Percentiles rank a stretch among this genome's conserved stretches.
phyloP scores from a whole-genome alignment of 2,329 filamentous ascomycete genomes.

The Colletotrichum spaethianum region DNA sequence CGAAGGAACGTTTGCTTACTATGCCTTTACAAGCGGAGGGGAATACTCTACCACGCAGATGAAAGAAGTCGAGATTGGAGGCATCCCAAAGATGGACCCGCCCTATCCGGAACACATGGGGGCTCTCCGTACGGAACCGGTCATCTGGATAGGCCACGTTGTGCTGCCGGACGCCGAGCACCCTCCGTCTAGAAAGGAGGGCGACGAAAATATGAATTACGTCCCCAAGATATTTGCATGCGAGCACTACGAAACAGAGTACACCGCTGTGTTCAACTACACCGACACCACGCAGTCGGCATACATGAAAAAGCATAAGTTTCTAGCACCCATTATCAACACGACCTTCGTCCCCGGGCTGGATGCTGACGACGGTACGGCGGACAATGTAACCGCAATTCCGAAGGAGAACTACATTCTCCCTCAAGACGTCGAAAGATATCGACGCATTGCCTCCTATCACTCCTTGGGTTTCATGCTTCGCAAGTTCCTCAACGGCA shows the following conservation, averaged over 20 bases:
- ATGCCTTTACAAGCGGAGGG: slow-evolving; percentile 46
- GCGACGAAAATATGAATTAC: slow-evolving; percentile 46
- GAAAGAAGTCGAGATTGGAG: slow-evolving; percentile 46
- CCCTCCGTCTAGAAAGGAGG: slow-evolving; percentile 41
- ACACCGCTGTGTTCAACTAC: slow-evolving; percentile 50
- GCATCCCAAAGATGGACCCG: slow-evolving; percentile 44
- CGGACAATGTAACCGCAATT: slow-evolving; percentile 50
- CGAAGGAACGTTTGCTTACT: slow-evolving; percentile 50
- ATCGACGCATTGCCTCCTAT: slow-evolving; percentile 50
- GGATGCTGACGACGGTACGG: slow-evolving; percentile 50
- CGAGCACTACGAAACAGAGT: slow-evolving; percentile 53
- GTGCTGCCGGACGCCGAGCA: slow-evolving; percentile 42
- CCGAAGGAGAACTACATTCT: slow-evolving; percentile 49
- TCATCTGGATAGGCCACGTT: slow-evolving; percentile 53
- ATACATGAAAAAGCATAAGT: slow-evolving; percentile 43
- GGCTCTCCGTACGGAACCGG: slow-evolving; percentile 52
- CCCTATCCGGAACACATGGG: slow-evolving; percentile 49
- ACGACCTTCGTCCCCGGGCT: slow-evolving; percentile 46
- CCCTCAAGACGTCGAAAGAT: slow-evolving; percentile 44
- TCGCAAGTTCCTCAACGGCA: slow-evolving; percentile 51
- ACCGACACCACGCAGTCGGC: slow-evolving; percentile 46
- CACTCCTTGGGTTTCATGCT: slow-evolving; percentile 51
- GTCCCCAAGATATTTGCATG: slow-evolving; percentile 52
- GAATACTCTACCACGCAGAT: slow-evolving; percentile 49
- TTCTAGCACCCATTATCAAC: slow-evolving; percentile 48